Evolutionary conservation across 371 early-diverging fungal species (phyloP), one percentile per base, ranked within the genome.

Genomic region (Mucor plumbeus): DNA sequence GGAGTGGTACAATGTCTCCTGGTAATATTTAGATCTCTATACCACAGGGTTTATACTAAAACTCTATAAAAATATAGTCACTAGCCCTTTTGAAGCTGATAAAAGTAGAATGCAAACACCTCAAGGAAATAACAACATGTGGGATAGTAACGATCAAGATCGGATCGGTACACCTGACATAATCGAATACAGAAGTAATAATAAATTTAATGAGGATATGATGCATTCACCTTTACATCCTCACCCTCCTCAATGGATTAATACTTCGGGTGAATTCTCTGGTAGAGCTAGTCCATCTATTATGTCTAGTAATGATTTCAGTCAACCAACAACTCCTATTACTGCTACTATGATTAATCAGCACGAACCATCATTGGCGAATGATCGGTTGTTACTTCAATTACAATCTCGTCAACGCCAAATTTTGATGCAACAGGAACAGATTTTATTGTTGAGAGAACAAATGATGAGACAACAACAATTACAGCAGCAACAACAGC

Each of bases 361-460:
- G 0, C 35, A 55, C 19, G 36, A 62, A 38, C 10, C 63, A 55
- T 19, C 50, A 26, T 21, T 50, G 4, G 26, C 50, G 7, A 73
- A 78, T 17, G 82, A 81, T 19, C 56, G 73, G 1, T 63, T 81
- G 7, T 39, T 78, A 33, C 71, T 75, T 7, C 81, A 81, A 65
- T 54, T 81, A 3, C 82, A 81, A 40, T 71, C 75, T 13, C 76
- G 81, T 3, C 78, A 81, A 62, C 70, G 82, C 3, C 82, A 81
- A 65, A 75, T 81, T 7, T 56, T 81, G 4, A 44, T 77, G 48
- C 82, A 81, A 11, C 82, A 81, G 50, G 82, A 81, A 38, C 79
- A 81, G 53, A 70, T 81, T 7, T 35, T 78, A 17, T 43, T 81
- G 35, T 47, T 81, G 14, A 68, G 77, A 21, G 77, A 81, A 39